phyloP scores from a whole-genome alignment of 2,329 filamentous ascomycete genomes.

The Ceratocystiopsis sp. region DNA sequence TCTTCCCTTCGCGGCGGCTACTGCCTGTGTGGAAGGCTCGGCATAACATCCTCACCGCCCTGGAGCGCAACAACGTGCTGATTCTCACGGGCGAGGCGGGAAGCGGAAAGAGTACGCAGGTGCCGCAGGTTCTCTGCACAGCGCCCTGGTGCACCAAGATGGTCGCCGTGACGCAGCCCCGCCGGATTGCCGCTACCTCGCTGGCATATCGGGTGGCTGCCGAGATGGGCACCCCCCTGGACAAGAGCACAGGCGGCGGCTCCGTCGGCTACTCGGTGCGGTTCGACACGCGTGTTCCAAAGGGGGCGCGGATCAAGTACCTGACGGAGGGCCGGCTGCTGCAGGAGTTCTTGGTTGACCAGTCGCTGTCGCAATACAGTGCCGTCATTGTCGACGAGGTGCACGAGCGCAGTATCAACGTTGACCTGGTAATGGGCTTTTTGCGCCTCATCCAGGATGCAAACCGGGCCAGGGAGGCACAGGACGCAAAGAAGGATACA shows the following conservation, averaged over 20 bases:
- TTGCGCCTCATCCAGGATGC: constrained; percentile 47
- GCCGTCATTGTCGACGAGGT: constrained; percentile 91
- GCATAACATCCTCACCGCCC: constrained; percentile 45
- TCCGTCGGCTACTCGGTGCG: constrained; percentile 83
- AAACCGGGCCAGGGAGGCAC: background rate
- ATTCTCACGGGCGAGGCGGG: constrained; percentile 87
- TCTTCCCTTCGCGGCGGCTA: no score
- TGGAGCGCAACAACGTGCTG: constrained; percentile 42
- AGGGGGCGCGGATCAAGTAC: constrained; percentile 76
- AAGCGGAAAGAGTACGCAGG: constrained; percentile 91
- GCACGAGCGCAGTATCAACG: constrained; percentile 87
- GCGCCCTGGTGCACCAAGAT: constrained; percentile 79
- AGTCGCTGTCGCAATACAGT: constrained; percentile 68
- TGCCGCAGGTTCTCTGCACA: constrained; percentile 70
- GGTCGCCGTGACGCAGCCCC: constrained; percentile 87
- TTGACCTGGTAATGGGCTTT: constrained; percentile 81
- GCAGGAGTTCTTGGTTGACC: constrained; percentile 81
- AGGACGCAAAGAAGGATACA: background rate
- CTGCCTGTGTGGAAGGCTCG: constrained; percentile 70
- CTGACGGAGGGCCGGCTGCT: constrained; percentile 92
- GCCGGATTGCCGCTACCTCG: constrained; percentile 83
- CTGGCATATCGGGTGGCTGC: constrained; percentile 75
- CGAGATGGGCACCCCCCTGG: constrained; percentile 45
- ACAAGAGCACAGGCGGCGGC: constrained; percentile 19
- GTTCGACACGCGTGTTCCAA: constrained; percentile 77